Percentiles rank a stretch among this genome's conserved stretches.
These are phyloP conservation scores for Aspergillus cristatus DNA, from an alignment of 495 filamentous ascomycete species.

Conservation along the genomic window DNA sequence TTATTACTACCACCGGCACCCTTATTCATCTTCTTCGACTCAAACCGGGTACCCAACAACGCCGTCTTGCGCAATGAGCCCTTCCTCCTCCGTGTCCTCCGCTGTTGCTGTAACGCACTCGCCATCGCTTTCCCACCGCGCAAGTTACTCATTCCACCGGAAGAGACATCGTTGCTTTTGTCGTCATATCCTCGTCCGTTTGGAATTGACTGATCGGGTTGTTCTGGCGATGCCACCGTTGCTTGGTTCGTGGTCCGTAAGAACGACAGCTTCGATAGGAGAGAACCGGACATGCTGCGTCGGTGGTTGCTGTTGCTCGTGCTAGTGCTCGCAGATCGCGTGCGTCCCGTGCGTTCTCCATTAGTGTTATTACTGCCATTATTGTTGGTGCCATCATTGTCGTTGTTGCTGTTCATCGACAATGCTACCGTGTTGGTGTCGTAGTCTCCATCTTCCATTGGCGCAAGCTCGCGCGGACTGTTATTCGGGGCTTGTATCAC, in stretches of 20 bases:
- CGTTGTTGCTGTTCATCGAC: slow-evolving; percentile 15
- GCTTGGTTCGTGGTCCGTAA: slow-evolving; percentile 40
- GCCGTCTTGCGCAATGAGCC: slow-evolving; percentile 76
- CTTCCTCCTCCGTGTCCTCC: slow-evolving; percentile 63
- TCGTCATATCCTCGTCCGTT: no score
- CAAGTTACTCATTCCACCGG: no score
- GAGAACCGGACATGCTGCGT: slow-evolving; percentile 56
- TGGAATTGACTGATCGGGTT: no score
- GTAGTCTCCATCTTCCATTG: slow-evolving; percentile 33
- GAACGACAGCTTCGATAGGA: slow-evolving; percentile 44
- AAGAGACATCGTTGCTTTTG: no score
- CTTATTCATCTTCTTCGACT: slow-evolving; percentile 36
- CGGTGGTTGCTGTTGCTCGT: slow-evolving; percentile 39
- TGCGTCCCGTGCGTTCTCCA: slow-evolving; percentile 18
- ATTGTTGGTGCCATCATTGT: no score
- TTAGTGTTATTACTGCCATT: no score
- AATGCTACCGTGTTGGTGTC: slow-evolving; percentile 17
- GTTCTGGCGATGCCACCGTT: slow-evolving; percentile 22
- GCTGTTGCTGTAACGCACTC: slow-evolving; percentile 47
- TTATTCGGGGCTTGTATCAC: slow-evolving; percentile 11
- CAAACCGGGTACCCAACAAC: slow-evolving; percentile 56
- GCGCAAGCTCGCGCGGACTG: slow-evolving; percentile 15
- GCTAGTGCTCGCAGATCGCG: slow-evolving; percentile 31
- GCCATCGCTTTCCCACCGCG: slow-evolving; percentile 45
- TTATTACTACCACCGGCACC: slow-evolving; percentile 27